phyloP scores from a whole-genome alignment of 345 rosid species.

The Linum tenue region DNA sequence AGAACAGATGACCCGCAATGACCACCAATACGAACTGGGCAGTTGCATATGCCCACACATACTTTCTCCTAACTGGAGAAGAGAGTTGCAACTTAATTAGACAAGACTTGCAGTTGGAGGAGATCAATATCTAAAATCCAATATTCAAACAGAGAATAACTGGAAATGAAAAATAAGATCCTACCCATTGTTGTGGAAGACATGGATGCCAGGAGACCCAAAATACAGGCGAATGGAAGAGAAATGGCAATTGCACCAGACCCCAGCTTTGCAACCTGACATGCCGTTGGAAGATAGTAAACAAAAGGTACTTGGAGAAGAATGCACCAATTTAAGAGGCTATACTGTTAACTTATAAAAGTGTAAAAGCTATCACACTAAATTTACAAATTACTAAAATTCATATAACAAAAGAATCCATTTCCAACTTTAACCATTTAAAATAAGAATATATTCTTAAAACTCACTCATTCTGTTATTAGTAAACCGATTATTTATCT shows the following conservation, averaged over 20 bases:
- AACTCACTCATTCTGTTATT: no score
- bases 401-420: no score
- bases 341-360: background rate
- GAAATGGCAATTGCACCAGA: constrained; percentile 87
- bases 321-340: background rate
- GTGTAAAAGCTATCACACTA: no score
- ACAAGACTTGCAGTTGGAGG: background rate
- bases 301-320: background rate
- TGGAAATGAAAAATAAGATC: constrained; percentile 8
- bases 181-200: constrained; percentile 88
- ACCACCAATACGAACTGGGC: constrained; percentile 62
- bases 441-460: no score
- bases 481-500: no score
- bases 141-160: background rate
- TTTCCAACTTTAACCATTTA: no score
- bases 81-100: constrained; percentile 6
- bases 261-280: constrained; percentile 59
- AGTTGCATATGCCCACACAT: constrained; percentile 64
- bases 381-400: no score
- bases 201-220: constrained; percentile 94
- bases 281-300: background rate
- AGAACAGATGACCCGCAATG: constrained; percentile 66
- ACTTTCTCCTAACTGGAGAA: constrained; percentile 47
- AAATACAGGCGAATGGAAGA: constrained; percentile 85
- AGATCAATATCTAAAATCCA: background rate